Evolutionary conservation across 1,284 basidiomycete species (phyloP), one percentile per base, ranked within the genome.

Genomic region (Tranzscheliella williamsii): DNA sequence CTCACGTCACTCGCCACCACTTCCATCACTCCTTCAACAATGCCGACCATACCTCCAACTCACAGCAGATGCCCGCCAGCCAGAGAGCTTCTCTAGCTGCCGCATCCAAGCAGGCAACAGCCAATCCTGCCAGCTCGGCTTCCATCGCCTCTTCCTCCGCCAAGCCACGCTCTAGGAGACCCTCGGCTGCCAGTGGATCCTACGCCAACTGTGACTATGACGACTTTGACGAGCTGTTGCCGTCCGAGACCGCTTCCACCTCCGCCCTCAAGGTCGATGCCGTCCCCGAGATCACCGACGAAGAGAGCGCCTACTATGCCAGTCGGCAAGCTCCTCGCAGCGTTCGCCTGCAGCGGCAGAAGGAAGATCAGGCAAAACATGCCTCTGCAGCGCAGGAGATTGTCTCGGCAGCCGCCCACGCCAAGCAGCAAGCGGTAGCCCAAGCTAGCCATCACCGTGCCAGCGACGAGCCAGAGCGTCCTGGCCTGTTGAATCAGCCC

Each of bases 1-100:
- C 72, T 3, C 68, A 74, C 21, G 62, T 74, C 41, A 75, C 72
- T 18, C 53, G 72, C 5, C 72, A 73, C 45, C 73, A 75, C 30
- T 75, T 74, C 35, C 70, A 73, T 37, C 73, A 75, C 38, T 57
- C 67, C 1, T 73, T 67, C 17, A 49, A 60, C 23, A 43, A 52
- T 24, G 48, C 51, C 41, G 43, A 37, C 4, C 52, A 60, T 11
- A 36, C 8, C 7, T 31, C 46, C 16, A 61, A 55, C 13, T 64
- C 58, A 9, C 66, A 62, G 39, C 72, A 74, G 49, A 74, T 71
- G 72, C 62, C 56, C 17, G 51, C 60, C 3, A 66, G 57, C 34
- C 61, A 69, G 44, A 50, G 66, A 3, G 38, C 38, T 20, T 39
- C 38, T 13, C 38, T 39, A 11, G 23, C 49, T 26, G 23, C 34